Conservation (phyloP, 768 basidiomycete species). For the Boletus insuetus region DNA sequence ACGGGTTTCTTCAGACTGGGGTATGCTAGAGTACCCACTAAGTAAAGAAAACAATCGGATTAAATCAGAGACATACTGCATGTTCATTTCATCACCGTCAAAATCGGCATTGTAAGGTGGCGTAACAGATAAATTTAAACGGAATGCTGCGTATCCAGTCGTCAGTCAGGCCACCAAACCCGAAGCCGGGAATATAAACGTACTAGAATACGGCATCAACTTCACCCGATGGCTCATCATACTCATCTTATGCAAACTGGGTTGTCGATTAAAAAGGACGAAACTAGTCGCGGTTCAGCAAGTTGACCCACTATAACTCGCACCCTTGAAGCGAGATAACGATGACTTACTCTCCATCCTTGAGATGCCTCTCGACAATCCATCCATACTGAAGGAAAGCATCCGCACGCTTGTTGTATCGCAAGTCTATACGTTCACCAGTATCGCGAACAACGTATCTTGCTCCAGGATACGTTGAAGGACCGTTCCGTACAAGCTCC, state of each 20-base stretch:
- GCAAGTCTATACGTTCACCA: constrained; percentile 93
- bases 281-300: constrained; percentile 10
- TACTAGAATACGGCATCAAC: constrained; percentile 97
- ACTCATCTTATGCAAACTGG: constrained; percentile 99
- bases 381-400: constrained; percentile 96
- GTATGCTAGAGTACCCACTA: constrained; percentile 58
- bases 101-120: constrained; percentile 99
- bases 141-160: constrained; percentile 65
- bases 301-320: background rate
- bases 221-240: constrained; percentile 99
- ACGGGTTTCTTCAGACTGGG: constrained; percentile 97
- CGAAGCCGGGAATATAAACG: constrained; percentile 30
- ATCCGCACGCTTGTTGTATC: constrained; percentile 94
- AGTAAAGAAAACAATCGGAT: constrained; percentile 6
- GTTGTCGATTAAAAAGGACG: constrained; percentile 92
- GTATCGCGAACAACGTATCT: constrained; percentile 96
- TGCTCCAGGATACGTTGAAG: constrained; percentile 92
- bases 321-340: constrained; percentile 33
- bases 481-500: constrained; percentile 92
- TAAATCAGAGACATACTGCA: constrained; percentile 74
- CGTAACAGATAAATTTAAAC: constrained; percentile 95
- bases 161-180: constrained; percentile 19
- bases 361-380: constrained; percentile 97
- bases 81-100: constrained; percentile 99
- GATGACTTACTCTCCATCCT: constrained; percentile 92